Base-by-base conservation (phyloP, 176 grass and related monocot species). In the Pharus latifolius region DNA sequence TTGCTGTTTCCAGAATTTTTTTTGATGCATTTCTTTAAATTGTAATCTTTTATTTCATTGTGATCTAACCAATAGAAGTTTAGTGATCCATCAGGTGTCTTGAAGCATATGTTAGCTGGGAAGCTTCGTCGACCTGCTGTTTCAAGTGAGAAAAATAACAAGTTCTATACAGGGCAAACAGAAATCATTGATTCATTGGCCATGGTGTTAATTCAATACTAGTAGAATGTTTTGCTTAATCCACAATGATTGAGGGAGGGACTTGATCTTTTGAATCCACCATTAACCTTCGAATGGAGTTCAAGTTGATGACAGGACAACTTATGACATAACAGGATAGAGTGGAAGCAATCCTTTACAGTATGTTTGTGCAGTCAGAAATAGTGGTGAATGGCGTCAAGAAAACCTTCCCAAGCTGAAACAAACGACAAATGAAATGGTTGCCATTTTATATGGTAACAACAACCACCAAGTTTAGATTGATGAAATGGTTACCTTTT, bases 321-420 rank as follows among this genome's bases (percentile, higher is more conserved):
- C 34, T 26, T 74, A 81, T 27, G 69, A 70, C 76, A 60, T 38
- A 76, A 85, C 14, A 83, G 89, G 81, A 82, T 83, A 97, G 18
- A 97, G 55, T 27, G 89, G 86, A 72, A 88, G 69, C 75, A 92
- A 80, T 60, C 80, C 81, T 74, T 88, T 75, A 65, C 89, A 97
- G 66, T 69, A 20, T 78, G 92, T 81, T 81, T 92, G 83, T 30
- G 87, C 85, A 50, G n/a, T n/a, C n/a, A n/a, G 89, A 97, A 70
- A 97, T 76, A n/a, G 80, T 83, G 37, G 75, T 88, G 76, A 90
- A 92, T 42, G 89, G 93, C 83, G 85, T 89, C 70, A 83, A 79
- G 74, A 97, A 90, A 82, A 81, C 89, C 75, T 92, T 86, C 83
- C 87, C 72, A 97, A 82, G 81, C 93, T 97, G 84, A 69, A 87